These are phyloP conservation scores for Didymosphaeria variabile DNA, from an alignment of 2,329 filamentous ascomycete species.

Conservation along the genomic window DNA sequence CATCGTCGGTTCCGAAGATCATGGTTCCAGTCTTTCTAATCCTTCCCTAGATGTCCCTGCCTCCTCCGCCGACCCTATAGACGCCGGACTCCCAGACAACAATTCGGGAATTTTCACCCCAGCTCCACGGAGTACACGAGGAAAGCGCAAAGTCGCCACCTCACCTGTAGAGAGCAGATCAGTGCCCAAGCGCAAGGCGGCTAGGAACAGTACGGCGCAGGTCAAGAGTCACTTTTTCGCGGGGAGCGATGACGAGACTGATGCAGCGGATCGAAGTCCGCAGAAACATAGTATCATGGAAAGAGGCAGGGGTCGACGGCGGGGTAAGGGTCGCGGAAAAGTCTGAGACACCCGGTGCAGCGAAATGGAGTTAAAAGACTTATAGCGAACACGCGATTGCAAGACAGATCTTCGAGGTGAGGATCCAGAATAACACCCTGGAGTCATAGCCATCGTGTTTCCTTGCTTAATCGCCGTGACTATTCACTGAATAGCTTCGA, in stretches of 20 bases:
- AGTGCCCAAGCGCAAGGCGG: slow-evolving; percentile 36
- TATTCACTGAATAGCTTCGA: too few relatives aligned
- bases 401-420: too few relatives aligned
- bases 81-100: not conserved
- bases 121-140: not conserved
- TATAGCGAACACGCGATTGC: too few relatives aligned
- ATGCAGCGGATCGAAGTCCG: slow-evolving; percentile 36
- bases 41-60: slow-evolving; percentile 9
- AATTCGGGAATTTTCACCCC: slow-evolving; percentile 12
- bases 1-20: slow-evolving; percentile 15
- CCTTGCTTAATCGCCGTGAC: too few relatives aligned
- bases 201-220: slow-evolving; percentile 38
- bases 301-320: slow-evolving; percentile 20
- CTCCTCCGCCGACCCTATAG: not conserved
- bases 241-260: slow-evolving; percentile 44
- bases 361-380: too few relatives aligned
- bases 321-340: slow-evolving; percentile 2
- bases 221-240: slow-evolving; percentile 48
- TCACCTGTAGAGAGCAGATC: slow-evolving; percentile 23
- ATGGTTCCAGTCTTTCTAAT: slow-evolving; percentile 19
- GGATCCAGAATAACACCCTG: too few relatives aligned
- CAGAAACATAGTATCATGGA: slow-evolving; percentile 16
- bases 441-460: too few relatives aligned
- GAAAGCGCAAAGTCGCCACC: slow-evolving; percentile 17
- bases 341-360: too few relatives aligned